These are phyloP conservation scores for Citrullus colocynthis DNA, from an alignment of 306 rosid species.

Conservation along the genomic window DNA sequence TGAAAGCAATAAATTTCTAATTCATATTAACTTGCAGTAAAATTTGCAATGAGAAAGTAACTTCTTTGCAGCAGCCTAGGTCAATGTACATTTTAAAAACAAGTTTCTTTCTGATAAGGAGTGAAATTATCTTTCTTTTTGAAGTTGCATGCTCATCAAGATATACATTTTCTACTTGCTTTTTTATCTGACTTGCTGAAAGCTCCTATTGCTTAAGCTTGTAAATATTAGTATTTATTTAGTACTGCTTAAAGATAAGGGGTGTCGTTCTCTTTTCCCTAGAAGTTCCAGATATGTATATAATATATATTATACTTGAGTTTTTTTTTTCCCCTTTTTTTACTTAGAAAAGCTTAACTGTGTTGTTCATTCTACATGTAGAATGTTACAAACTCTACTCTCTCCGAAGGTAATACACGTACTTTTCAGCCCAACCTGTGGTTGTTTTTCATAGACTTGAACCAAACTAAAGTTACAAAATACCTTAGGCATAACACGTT, in stretches of 20 bases:
- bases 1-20: constrained; percentile 11
- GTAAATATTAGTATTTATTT: too few species aligned
- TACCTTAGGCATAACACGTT: background rate
- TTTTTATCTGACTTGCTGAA: too few species aligned
- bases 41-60: background rate
- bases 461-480: background rate
- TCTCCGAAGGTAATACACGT: background rate
- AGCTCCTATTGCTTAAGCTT: too few species aligned
- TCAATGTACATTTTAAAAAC: background rate
- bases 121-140: background rate
- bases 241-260: background rate
- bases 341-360: background rate
- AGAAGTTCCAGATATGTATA: background rate
- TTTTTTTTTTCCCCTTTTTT: too few species aligned
- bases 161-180: background rate
- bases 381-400: background rate
- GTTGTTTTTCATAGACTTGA: background rate
- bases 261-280: background rate
- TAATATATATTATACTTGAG: too few species aligned
- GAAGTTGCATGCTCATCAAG: background rate
- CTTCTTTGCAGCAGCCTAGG: background rate
- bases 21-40: constrained; percentile 2
- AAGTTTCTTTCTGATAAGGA: background rate
- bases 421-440: background rate
- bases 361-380: background rate